phyloP scores from a whole-genome alignment of 257 asterid species.

The Scutellaria minor region DNA sequence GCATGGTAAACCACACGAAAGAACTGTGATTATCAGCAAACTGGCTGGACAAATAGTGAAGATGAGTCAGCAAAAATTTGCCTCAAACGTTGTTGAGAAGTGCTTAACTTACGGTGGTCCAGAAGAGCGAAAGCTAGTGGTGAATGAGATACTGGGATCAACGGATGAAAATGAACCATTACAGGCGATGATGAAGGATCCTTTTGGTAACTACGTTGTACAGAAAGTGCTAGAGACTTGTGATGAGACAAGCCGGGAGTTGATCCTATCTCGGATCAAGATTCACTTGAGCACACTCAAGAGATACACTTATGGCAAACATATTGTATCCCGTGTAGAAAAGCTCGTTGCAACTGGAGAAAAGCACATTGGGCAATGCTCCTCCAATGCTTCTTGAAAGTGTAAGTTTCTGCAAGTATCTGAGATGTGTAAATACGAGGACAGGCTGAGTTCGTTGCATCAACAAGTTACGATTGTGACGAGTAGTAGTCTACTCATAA shows the following conservation, averaged over 20 bases:
- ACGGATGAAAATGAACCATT: conserved; percentile 86
- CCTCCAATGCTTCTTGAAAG: conserved; percentile 42
- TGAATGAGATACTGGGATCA: conserved; percentile 86
- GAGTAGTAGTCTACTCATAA: neutral
- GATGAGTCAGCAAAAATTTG: conserved; percentile 94
- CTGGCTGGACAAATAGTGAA: conserved; percentile 86
- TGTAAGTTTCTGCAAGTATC: neutral
- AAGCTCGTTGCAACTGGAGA: conserved; percentile 85
- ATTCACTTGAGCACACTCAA: conserved; percentile 78
- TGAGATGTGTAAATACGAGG: conserved; percentile 39
- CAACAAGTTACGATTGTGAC: neutral
- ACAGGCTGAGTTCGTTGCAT: conserved; percentile 15
- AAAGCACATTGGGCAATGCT: conserved; percentile 46
- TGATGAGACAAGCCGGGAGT: conserved; percentile 68
- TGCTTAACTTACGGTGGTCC: conserved; percentile 77
- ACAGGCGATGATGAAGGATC: conserved; percentile 99
- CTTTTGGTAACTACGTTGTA: conserved; percentile 84
- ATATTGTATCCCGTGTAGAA: conserved; percentile 83
- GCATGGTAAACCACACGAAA: conserved; percentile 78
- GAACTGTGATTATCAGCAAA: conserved; percentile 64
- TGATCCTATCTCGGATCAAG: conserved; percentile 78
- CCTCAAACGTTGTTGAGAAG: conserved; percentile 92
- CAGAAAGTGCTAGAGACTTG: conserved; percentile 94
- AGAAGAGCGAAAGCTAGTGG: conserved; percentile 70
- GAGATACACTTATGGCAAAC: conserved; percentile 90